Evolutionary conservation across 768 basidiomycete genomes (phyloP), one percentile per base, ranked within the genome.

Genomic region (Russula sp.): DNA sequence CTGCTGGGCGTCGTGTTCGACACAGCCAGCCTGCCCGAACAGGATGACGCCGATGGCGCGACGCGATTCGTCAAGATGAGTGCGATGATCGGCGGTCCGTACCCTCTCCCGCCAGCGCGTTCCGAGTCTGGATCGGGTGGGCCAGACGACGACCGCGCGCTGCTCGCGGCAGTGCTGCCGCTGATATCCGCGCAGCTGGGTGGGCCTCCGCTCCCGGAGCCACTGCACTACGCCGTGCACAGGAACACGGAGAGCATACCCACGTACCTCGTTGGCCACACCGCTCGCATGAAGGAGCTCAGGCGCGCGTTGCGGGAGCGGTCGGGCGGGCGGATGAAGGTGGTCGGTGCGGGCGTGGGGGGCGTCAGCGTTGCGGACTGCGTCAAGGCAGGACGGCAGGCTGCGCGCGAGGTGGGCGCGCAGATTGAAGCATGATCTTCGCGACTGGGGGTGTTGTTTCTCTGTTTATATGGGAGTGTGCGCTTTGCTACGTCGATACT

Each of bases 1-100:
- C 80, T 90, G 20, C 80, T 98, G 0, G 96, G 96, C 13, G 86
- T 87, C 35, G 86, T 98, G 11, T 98, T 98, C 75, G 96, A 98
- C 73, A 91, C 90, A 0, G 87, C 84, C 56, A 81, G 89, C 8
- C 78, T 94, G 45, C 77, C 82, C 0, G 79, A 74, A 6, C 87
- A 94, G 65, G 84, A 86, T 66, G 63, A 65, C 59, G 48, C 62
- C 42, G 37, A 62, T 42, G 2, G 74, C 11, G 51, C 49, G 8
- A 52, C 71, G 14, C 58, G 75, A 18, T 77, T 87, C 64, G 86
- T 87, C 32, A 97, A 96, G 72, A 71, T 95, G 67, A 94, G 95
- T 0, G 81, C 94, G 49, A 95, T 99, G 92, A 75, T 94, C 27
- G 93, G 94, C 20, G 94, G 93, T 0, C 88, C 92, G 1, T 85